A percentile compares a stretch with the other conserved stretches of the same genome.
These are phyloP conservation scores for Phaeosphaeriaceae sp. DNA, from an alignment of 2,329 filamentous ascomycete species.

Conservation along the genomic window DNA sequence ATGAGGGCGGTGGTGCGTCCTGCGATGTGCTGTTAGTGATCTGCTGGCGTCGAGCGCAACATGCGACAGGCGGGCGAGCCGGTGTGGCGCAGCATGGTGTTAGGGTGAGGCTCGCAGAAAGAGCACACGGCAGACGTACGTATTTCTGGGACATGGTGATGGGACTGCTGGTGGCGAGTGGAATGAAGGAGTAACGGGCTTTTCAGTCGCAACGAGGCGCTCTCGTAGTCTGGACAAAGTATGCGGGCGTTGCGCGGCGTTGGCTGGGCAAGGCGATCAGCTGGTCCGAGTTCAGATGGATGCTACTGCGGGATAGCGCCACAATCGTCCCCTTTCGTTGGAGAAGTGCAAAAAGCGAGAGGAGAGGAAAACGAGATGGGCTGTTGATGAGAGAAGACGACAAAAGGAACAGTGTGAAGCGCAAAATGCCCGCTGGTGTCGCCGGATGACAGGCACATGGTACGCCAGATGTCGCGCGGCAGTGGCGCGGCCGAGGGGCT, in stretches of 20 bases:
- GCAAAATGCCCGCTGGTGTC: background rate
- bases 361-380: background rate
- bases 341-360: background rate
- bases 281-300: background rate
- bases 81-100: constrained; percentile 8
- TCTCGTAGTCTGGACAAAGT: constrained; percentile 5
- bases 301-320: background rate
- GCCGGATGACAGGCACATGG: constrained; percentile 1
- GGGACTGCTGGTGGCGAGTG: constrained; percentile 2
- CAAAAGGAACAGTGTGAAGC: background rate
- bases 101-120: background rate
- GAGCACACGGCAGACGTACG: constrained; percentile 23
- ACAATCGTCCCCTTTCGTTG: background rate
- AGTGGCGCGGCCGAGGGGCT: constrained; percentile 15
- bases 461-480: constrained; percentile 6
- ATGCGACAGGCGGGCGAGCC: constrained; percentile 1
- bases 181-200: constrained; percentile 12
- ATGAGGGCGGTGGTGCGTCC: constrained; percentile 45
- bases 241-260: constrained; percentile 20
- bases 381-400: background rate
- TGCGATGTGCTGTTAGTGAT: constrained; percentile 13
- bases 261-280: constrained; percentile 21
- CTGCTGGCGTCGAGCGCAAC: background rate
- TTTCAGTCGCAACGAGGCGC: constrained; percentile 8
- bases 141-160: constrained; percentile 22